Conservation (phyloP, 257 asterid species). For the Nemophila menziesii region DNA sequence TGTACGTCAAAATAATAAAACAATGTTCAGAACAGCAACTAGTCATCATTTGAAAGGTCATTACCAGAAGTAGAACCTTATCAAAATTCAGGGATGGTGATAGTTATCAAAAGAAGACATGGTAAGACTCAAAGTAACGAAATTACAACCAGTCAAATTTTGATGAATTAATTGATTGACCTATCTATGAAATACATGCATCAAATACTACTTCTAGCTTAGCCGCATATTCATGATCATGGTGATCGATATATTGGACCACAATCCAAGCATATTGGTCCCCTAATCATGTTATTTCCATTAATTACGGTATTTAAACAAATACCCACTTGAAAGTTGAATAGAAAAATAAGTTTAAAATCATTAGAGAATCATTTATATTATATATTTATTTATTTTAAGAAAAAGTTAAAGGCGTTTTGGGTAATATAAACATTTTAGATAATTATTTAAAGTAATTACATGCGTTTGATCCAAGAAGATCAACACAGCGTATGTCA, state of each 20-base stretch:
- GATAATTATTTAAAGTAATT: slow-evolving; percentile 42
- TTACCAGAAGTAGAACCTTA: slow-evolving; percentile 2
- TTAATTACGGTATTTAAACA: slow-evolving; percentile 9
- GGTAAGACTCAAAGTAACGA: slow-evolving; percentile 19
- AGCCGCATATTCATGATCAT: slow-evolving; percentile 1
- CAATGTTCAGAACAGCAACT: neutral
- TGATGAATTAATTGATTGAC: slow-evolving; percentile 2
- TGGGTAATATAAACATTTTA: slow-evolving; percentile 11
- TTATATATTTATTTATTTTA: neutral
- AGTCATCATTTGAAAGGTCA: slow-evolving; percentile 4
- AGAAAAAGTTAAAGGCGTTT: slow-evolving; percentile 8
- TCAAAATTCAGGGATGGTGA: slow-evolving; percentile 27
- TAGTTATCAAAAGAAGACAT: slow-evolving; percentile 19
- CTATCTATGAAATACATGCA: slow-evolving; percentile 1
- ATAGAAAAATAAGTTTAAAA: slow-evolving; percentile 11
- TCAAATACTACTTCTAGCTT: slow-evolving; percentile 1
- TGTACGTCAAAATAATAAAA: too few relatives aligned
- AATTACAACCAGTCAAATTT: neutral
- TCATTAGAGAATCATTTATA: slow-evolving; percentile 19
- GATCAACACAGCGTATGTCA: slow-evolving; percentile 23
- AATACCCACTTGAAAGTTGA: slow-evolving; percentile 29
- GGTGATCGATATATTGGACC: slow-evolving; percentile 40
- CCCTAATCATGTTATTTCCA: slow-evolving; percentile 61
- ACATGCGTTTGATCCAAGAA: slow-evolving; percentile 73
- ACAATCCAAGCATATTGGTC: slow-evolving; percentile 40